phyloP scores from a whole-genome alignment of 208 protist genomes.

The Spongospora subterranea region DNA sequence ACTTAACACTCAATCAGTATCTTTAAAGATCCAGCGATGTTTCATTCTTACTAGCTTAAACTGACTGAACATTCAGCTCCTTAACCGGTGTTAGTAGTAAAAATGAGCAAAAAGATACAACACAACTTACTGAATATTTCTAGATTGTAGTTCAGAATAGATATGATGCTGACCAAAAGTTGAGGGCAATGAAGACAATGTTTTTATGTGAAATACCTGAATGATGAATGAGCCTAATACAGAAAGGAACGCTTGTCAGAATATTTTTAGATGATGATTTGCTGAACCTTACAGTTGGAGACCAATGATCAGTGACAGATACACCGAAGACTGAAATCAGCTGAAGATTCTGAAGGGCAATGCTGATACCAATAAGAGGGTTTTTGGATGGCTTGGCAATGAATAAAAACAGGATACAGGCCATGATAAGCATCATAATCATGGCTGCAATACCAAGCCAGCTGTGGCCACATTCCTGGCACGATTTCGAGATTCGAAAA shows the following conservation, averaged over 20 bases:
- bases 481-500: neutral
- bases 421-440: neutral
- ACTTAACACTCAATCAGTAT: constrained; percentile 11
- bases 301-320: neutral
- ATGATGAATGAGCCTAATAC: neutral
- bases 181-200: neutral
- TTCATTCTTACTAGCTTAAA: constrained; percentile 31
- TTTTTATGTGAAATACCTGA: neutral
- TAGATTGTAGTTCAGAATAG: constrained; percentile 2
- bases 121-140: neutral
- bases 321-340: constrained; percentile 21
- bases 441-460: neutral
- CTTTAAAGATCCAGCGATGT: neutral
- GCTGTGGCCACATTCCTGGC: neutral
- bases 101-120: neutral
- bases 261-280: neutral
- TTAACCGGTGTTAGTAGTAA: neutral
- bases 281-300: neutral
- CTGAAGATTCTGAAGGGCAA: neutral
- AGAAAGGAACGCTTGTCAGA: neutral
- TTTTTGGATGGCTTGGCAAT: neutral
- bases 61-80: neutral
- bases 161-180: neutral
- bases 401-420: neutral
- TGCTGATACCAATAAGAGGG: neutral